Conservation (phyloP, 768 basidiomycete genomes). For the Phylloporus sp. region DNA sequence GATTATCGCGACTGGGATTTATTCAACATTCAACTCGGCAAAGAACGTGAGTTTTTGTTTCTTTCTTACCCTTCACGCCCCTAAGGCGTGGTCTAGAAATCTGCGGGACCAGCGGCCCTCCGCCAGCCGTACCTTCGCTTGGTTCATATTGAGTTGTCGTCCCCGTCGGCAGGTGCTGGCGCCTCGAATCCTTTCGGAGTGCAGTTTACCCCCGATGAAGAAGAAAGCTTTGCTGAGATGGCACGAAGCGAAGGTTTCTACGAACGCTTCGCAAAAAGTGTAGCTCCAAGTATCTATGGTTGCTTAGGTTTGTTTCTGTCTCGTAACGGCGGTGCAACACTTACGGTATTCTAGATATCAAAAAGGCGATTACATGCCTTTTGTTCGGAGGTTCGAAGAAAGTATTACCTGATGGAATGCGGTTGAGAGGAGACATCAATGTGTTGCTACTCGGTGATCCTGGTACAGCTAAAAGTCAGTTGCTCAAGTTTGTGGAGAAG, state of each 20-base stretch:
- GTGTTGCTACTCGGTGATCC: constrained; percentile 95
- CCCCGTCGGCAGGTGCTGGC: constrained; percentile 66
- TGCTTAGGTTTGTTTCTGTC: constrained; percentile 62
- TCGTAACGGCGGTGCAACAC: background rate
- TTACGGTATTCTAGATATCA: constrained; percentile 72
- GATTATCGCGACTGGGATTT: constrained; percentile 92
- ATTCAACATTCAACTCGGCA: constrained; percentile 89
- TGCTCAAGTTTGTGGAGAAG: constrained; percentile 99
- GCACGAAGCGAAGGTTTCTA: constrained; percentile 86
- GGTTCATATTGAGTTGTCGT: constrained; percentile 87
- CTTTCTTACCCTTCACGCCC: background rate
- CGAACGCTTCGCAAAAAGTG: constrained; percentile 89
- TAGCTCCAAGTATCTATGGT: constrained; percentile 96
- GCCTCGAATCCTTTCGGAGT: constrained; percentile 82
- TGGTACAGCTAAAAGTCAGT: constrained; percentile 96
- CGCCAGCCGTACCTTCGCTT: constrained; percentile 94
- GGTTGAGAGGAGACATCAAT: constrained; percentile 95
- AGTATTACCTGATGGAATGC: constrained; percentile 94
- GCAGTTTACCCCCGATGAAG: constrained; percentile 92
- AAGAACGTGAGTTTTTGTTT: constrained; percentile 59
- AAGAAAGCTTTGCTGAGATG: constrained; percentile 94
- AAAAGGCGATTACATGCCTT: constrained; percentile 95
- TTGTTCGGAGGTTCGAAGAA: constrained; percentile 98
- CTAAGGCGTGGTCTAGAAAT: constrained; percentile 47
- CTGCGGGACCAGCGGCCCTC: constrained; percentile 79